Evolutionary conservation across 164 flowering plant genomes (phyloP).

Genomic region (Dillenia turbinata): DNA sequence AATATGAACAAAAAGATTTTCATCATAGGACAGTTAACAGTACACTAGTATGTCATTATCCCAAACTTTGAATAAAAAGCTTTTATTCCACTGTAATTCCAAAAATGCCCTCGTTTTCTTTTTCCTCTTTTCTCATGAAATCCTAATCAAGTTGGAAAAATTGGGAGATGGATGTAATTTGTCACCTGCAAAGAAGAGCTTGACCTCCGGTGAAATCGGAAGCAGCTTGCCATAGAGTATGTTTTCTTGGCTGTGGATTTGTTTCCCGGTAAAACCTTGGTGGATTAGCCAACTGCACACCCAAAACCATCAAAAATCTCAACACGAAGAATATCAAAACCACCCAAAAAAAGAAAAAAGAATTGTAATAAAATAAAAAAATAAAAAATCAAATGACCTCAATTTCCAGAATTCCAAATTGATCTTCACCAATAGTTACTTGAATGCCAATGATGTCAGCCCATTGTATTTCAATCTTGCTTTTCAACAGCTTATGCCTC

Average conservation of each 20-base stretch:
- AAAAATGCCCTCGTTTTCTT: too few species aligned
- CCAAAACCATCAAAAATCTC: not conserved
- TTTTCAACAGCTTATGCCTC: constrained; percentile 20
- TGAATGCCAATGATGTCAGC: constrained; percentile 27
- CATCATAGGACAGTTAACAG: too few species aligned
- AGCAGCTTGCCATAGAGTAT: constrained; percentile 31
- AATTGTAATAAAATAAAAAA: not conserved
- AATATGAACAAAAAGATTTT: too few species aligned
- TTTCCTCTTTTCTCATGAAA: too few species aligned
- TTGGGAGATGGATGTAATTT: too few species aligned
- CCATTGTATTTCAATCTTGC: constrained; percentile 51
- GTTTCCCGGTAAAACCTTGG: constrained; percentile 34
- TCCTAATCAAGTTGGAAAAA: too few species aligned
- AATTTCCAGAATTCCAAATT: constrained; percentile 33
- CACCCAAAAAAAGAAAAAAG: not conserved
- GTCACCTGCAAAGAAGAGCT: constrained; percentile 34
- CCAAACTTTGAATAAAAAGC: too few species aligned
- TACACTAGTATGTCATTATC: too few species aligned
- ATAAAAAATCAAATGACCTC: constrained; percentile 29
- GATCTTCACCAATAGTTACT: constrained; percentile 15
- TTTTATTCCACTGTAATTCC: too few species aligned
- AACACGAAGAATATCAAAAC: not conserved
- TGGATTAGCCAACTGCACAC: constrained; percentile 29
- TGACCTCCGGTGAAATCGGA: constrained; percentile 44
- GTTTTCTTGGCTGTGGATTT: constrained; percentile 42